Conservation (phyloP, 805 yeast genomes). For the Starmera caribaea region DNA sequence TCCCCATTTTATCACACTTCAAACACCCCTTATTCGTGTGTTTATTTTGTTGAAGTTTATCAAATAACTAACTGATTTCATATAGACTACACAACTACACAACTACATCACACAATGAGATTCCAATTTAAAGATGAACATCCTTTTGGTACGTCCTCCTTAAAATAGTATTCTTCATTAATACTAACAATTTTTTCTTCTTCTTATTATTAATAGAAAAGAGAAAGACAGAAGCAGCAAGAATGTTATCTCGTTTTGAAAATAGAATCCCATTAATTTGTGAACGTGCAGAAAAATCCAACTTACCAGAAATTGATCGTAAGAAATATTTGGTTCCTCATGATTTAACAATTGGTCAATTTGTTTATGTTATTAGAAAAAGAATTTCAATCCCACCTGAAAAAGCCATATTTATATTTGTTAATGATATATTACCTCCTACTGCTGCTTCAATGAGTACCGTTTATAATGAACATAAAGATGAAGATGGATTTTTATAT, state of each 20-base stretch:
- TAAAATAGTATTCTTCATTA: neutral
- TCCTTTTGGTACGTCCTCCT: constrained; percentile 70
- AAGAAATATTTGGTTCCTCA: constrained; percentile 94
- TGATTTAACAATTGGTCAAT: constrained; percentile 95
- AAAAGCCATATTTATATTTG: constrained; percentile 95
- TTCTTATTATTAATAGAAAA: constrained; percentile 41
- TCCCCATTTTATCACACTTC: no score
- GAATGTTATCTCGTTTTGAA: constrained; percentile 79
- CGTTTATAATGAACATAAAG: constrained; percentile 93
- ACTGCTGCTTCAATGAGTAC: constrained; percentile 96
- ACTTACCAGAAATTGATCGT: constrained; percentile 93
- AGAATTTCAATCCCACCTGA: constrained; percentile 93
- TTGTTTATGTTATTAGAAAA: constrained; percentile 94
- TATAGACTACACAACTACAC: constrained; percentile 4
- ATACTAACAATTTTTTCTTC: constrained; percentile 3
- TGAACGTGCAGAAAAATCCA: constrained; percentile 94
- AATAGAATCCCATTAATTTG: constrained; percentile 95
- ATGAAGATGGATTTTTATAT: constrained; percentile 94
- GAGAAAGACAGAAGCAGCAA: constrained; percentile 89
- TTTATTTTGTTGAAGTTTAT: no score
- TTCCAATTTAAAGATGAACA: constrained; percentile 93
- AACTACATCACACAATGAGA: no score
- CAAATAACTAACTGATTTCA: no score
- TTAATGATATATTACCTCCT: constrained; percentile 94
- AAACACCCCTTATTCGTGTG: no score